Evolutionary conservation across 2,329 filamentous ascomycete genomes (phyloP).

Genomic region (Chrysosporium queenslandicum): DNA sequence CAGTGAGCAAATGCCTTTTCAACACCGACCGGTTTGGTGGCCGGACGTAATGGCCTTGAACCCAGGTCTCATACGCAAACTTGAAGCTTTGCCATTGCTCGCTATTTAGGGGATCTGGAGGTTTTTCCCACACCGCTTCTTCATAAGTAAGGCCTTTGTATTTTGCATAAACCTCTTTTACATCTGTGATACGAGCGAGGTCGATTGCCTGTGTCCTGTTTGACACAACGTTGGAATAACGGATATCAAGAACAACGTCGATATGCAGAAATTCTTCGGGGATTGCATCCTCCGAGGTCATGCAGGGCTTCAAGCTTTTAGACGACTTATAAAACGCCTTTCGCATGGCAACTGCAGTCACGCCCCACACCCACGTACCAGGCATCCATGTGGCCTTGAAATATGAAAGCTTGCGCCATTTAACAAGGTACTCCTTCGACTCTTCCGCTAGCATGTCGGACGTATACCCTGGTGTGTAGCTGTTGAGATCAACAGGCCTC

Average conservation of each 20-base stretch:
- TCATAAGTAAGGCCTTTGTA: slow-evolving; percentile 89
- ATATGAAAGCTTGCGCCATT: slow-evolving; percentile 75
- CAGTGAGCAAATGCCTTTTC: slow-evolving; percentile 57
- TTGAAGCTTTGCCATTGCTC: slow-evolving; percentile 70
- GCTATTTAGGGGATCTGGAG: slow-evolving; percentile 52
- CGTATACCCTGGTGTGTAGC: slow-evolving; percentile 44
- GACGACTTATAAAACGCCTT: slow-evolving; percentile 64
- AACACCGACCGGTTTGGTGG: slow-evolving; percentile 47
- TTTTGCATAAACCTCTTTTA: slow-evolving; percentile 71
- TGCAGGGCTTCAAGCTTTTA: slow-evolving; percentile 52
- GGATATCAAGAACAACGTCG: slow-evolving; percentile 80
- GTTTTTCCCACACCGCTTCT: slow-evolving; percentile 79
- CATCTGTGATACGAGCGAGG: slow-evolving; percentile 58
- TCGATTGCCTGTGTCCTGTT: slow-evolving; percentile 58
- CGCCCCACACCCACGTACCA: slow-evolving; percentile 77
- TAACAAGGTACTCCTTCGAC: slow-evolving; percentile 84
- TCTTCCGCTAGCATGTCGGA: slow-evolving; percentile 56
- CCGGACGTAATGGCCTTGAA: slow-evolving; percentile 66
- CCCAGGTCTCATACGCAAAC: slow-evolving; percentile 74
- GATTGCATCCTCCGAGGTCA: slow-evolving; percentile 66
- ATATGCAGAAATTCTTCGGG: slow-evolving; percentile 75
- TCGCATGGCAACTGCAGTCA: slow-evolving; percentile 54
- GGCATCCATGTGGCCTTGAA: slow-evolving; percentile 77
- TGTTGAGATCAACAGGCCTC: slow-evolving; percentile 57
- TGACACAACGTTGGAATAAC: slow-evolving; percentile 50